Base-by-base conservation (phyloP, 352 stramenopile genomes). In the Pythium dissotocum region DNA sequence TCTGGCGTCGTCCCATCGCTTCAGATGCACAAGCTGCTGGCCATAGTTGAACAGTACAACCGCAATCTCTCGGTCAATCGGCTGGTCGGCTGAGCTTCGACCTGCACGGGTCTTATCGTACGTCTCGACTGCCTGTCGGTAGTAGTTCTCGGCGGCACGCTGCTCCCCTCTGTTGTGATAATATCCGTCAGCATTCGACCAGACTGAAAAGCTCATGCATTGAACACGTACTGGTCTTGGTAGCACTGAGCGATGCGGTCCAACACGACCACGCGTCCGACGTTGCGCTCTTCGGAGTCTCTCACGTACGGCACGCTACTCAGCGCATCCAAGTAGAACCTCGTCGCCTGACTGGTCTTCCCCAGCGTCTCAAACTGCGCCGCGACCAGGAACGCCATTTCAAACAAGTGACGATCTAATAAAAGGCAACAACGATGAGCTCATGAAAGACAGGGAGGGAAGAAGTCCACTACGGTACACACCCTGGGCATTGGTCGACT, bases 231-330 rank as follows among this genome's bases (percentile, higher is more conserved):
- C 78, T 72, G 54, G 70, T 94, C 81, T 54, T 93, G 78, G 63
- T 91, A 93, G 54, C 78, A 90, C 73, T 93, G 83, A 0, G 86
- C 86, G 58, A 94, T 85, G 24, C 86, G 81, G 61, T 94, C 86
- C 16, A 93, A 73, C 44, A 85, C 88, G 58, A 94, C 82, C n/a
- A 94, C 53, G 32, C 75, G 82, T 13, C 76, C 78, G 51, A 78
- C 61, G 21, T 81, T 72, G 7, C 79, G 69, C 56, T 80, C 77
- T 18, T 52, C 63, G 1, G 63, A 58, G 12, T 77, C 58, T 6
- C 65, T 70, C 12, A 82, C 59, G 48, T 77, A 74, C 1, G 79
- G 76, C 55, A 89, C 48, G 53, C 82, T 77, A 12, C 80, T 71
- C 30, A 94, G 55, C 3, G 86, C 84, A 9, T 93, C 84, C 10